Conservation (phyloP, 139 green algal species). For the Micromonas pusilla region DNA sequence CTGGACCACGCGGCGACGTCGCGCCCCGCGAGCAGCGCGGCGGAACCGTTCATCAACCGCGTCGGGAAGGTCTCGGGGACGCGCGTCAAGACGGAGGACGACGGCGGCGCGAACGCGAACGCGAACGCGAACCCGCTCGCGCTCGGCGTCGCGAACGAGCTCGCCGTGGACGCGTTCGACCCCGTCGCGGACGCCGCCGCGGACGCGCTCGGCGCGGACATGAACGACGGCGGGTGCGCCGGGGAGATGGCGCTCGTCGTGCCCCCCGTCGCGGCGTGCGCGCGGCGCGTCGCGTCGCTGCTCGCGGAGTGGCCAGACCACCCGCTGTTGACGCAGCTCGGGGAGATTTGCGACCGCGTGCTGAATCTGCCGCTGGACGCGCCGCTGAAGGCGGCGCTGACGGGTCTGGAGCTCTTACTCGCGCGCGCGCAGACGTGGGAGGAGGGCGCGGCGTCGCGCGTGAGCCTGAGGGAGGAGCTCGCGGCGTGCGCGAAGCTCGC, state of each 20-base stretch:
- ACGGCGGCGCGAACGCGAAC: too few relatives aligned
- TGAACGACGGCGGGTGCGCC: slow-evolving; percentile 17
- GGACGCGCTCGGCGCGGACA: slow-evolving; percentile 6
- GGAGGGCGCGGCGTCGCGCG: slow-evolving; percentile 78
- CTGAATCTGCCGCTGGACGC: slow-evolving; percentile 38
- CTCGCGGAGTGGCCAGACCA: slow-evolving; percentile 90
- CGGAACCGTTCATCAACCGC: neutral
- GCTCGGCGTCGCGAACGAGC: neutral
- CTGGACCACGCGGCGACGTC: slow-evolving; percentile 37
- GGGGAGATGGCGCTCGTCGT: slow-evolving; percentile 71
- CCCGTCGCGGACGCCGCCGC: neutral
- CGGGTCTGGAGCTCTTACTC: slow-evolving; percentile 90
- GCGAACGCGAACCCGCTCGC: too few relatives aligned
- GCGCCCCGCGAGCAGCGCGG: neutral
- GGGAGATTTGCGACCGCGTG: slow-evolving; percentile 68
- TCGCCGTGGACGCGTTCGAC: neutral
- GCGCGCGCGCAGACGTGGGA: slow-evolving; percentile 80
- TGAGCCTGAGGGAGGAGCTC: slow-evolving; percentile 68
- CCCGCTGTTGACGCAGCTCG: slow-evolving; percentile 76
- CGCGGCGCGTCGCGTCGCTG: slow-evolving; percentile 55
- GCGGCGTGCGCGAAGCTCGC: slow-evolving; percentile 55
- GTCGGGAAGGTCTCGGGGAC: neutral
- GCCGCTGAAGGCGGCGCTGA: slow-evolving; percentile 73
- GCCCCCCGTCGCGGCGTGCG: slow-evolving; percentile 50
- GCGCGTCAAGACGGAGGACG: neutral